Conservation (phyloP, 495 filamentous ascomycete genomes). For the Penicillium robsamsonii region DNA sequence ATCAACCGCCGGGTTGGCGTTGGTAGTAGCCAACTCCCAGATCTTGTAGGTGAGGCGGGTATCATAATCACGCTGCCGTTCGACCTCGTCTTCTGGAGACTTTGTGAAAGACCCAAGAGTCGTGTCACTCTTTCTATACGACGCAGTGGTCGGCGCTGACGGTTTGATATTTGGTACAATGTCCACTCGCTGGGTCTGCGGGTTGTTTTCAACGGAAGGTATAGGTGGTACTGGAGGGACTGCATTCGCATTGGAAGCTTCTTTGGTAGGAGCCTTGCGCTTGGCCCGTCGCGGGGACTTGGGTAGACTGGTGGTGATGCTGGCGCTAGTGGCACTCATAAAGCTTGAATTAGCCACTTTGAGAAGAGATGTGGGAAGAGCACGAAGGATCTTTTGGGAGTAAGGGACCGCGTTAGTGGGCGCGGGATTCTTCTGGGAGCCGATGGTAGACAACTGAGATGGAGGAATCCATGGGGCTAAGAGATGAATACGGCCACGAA, state of each 20-base stretch:
- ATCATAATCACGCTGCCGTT: slow-evolving; percentile 80
- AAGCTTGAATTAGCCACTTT: slow-evolving; percentile 94
- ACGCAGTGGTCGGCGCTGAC: slow-evolving; percentile 17
- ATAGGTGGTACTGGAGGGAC: slow-evolving; percentile 6
- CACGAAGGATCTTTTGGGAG: slow-evolving; percentile 85
- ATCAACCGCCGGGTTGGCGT: slow-evolving; percentile 92
- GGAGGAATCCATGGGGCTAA: slow-evolving; percentile 98
- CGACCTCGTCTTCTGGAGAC: slow-evolving; percentile 45
- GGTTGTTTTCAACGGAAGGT: slow-evolving; percentile 36
- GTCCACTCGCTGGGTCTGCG: slow-evolving; percentile 49
- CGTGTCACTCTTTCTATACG: slow-evolving; percentile 24
- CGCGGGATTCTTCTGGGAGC: slow-evolving; percentile 68
- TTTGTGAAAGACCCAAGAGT: slow-evolving; percentile 26
- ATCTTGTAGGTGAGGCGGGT: slow-evolving; percentile 83
- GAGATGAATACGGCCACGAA: slow-evolving; percentile 91
- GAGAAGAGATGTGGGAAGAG: slow-evolving; percentile 85
- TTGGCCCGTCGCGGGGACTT: slow-evolving; percentile 65
- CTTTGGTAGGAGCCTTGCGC: slow-evolving; percentile 54
- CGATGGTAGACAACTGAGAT: slow-evolving; percentile 85
- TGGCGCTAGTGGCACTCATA: slow-evolving; percentile 87
- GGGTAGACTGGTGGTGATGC: slow-evolving; percentile 79
- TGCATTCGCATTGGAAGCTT: slow-evolving; percentile 29
- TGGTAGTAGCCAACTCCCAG: slow-evolving; percentile 89
- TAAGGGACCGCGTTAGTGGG: slow-evolving; percentile 85
- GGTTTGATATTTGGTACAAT: slow-evolving; percentile 19